Evolutionary conservation across 2,329 filamentous ascomycete species (phyloP).

Genomic region (Coniochaeta sp.): DNA sequence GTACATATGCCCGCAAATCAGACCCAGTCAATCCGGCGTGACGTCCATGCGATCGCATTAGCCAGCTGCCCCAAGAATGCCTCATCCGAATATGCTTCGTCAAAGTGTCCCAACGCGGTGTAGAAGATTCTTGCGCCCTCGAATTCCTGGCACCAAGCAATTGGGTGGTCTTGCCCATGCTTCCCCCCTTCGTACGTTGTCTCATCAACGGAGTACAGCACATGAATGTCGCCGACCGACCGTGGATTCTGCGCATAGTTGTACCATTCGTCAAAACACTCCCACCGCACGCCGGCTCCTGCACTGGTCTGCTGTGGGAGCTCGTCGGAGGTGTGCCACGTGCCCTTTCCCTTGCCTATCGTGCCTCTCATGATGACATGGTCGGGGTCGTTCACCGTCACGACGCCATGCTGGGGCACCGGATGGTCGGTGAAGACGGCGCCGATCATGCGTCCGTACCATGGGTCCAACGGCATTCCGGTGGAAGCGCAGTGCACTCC

Average conservation of each 20-base stretch:
- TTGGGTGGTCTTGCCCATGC: conserved; percentile 28
- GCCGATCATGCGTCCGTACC: conserved; percentile 31
- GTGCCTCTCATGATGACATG: conserved; percentile 21
- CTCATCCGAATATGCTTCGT: conserved; percentile 28
- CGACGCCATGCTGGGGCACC: conserved; percentile 23
- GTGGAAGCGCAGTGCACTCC: conserved; percentile 31
- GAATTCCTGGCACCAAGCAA: conserved; percentile 32
- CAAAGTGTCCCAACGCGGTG: conserved; percentile 34
- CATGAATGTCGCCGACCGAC: conserved; percentile 16
- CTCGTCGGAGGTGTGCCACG: neutral
- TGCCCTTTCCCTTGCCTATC: conserved; percentile 3
- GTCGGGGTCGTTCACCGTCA: conserved; percentile 20
- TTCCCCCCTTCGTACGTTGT: conserved; percentile 25
- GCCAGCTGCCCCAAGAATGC: conserved; percentile 17
- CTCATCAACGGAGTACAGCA: conserved; percentile 30
- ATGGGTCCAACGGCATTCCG: conserved; percentile 23
- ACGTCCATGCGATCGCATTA: conserved; percentile 19
- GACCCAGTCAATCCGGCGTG: neutral
- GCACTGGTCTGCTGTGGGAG: neutral
- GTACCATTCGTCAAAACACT: conserved; percentile 36
- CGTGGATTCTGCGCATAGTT: conserved; percentile 28
- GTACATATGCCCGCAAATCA: neutral
- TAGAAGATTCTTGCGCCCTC: conserved; percentile 31
- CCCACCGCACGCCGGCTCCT: conserved; percentile 11
- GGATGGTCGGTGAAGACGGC: conserved; percentile 31